Evolutionary conservation across 2,329 filamentous ascomycete genomes (phyloP).

Genomic region (Penicillium sp.): DNA sequence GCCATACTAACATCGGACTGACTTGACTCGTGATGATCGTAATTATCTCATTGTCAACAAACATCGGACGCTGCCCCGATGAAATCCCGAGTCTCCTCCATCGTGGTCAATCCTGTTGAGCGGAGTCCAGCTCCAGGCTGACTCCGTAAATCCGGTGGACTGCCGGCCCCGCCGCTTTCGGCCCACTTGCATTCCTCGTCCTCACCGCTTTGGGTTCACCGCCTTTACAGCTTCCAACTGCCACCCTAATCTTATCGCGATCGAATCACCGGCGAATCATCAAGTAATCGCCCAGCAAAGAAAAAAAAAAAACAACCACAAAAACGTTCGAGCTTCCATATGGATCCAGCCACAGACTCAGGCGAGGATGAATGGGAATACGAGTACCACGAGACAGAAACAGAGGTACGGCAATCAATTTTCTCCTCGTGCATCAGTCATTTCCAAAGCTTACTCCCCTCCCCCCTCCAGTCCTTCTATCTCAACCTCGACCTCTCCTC

Average conservation of each 20-base stretch:
- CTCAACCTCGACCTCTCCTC: constrained; percentile 63
- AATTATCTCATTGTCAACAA: background rate
- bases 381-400: constrained; percentile 59
- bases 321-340: constrained; percentile 1
- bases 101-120: background rate
- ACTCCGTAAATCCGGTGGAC: background rate
- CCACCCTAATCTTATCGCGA: constrained; percentile 5
- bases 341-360: constrained; percentile 33
- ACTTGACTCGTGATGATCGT: background rate
- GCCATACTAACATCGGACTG: background rate
- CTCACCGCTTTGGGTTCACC: constrained; percentile 8
- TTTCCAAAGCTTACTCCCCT: background rate
- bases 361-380: constrained; percentile 63
- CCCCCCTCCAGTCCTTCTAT: constrained; percentile 51
- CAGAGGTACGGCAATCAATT: constrained; percentile 48
- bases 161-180: constrained; percentile 1
- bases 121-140: background rate
- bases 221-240: background rate
- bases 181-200: background rate
- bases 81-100: background rate
- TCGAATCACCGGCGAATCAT: constrained; percentile 17
- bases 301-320: background rate
- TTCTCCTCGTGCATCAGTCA: background rate
- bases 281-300: background rate
- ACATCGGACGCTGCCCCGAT: background rate